Evolutionary conservation across 2,329 filamentous ascomycete genomes (phyloP).

Genomic region (Leptographium flavum): DNA sequence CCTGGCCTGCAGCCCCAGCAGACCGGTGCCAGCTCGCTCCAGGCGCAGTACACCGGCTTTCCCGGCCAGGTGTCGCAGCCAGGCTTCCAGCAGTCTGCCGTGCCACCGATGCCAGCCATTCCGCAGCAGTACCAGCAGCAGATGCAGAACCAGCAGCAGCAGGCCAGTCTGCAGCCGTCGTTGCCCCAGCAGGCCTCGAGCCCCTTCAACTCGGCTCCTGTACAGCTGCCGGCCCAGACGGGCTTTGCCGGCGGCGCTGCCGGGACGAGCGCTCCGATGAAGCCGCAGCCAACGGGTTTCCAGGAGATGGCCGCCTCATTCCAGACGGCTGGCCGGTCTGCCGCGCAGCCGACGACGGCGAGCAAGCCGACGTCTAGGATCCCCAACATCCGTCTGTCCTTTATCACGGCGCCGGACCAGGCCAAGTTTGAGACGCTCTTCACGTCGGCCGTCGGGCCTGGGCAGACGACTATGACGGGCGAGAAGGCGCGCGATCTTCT

Average conservation of each 20-base stretch:
- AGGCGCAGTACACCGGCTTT: constrained; percentile 57
- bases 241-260: constrained; percentile 29
- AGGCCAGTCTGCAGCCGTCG: constrained; percentile 9
- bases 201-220: constrained; percentile 32
- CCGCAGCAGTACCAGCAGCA: constrained; percentile 44
- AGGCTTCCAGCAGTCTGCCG: constrained; percentile 42
- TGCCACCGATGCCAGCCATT: constrained; percentile 43
- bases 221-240: constrained; percentile 29
- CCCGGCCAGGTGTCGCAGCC: constrained; percentile 40
- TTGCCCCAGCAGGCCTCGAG: constrained; percentile 26
- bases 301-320: constrained; percentile 54
- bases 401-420: constrained; percentile 90
- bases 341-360: constrained; percentile 25
- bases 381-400: constrained; percentile 84
- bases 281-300: constrained; percentile 53
- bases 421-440: constrained; percentile 96
- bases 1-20: constrained; percentile 32
- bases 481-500: constrained; percentile 87
- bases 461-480: constrained; percentile 73
- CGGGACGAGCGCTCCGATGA: constrained; percentile 37
- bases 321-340: constrained; percentile 28
- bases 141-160: constrained; percentile 29
- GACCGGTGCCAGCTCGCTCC: constrained; percentile 36
- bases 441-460: constrained; percentile 81
- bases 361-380: constrained; percentile 57